Conservation (phyloP, 306 rosid species). For the Arachis hypogaea region DNA sequence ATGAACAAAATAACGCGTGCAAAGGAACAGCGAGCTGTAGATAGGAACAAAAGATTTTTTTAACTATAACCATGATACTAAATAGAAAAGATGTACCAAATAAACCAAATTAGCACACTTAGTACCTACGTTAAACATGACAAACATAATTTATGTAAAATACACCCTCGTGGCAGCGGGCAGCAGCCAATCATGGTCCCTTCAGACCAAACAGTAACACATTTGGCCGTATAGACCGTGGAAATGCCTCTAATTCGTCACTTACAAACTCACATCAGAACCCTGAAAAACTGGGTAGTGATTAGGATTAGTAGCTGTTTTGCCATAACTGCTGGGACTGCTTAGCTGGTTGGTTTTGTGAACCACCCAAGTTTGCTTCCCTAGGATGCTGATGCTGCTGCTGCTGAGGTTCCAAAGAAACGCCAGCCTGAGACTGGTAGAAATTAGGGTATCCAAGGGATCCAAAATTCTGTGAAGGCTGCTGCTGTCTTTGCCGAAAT, state of each 20-base stretch:
- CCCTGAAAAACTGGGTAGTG: conserved; percentile 55
- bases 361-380: conserved; percentile 64
- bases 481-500: conserved; percentile 90
- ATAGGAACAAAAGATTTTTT: conserved; percentile 21
- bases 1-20: neutral
- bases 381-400: conserved; percentile 56
- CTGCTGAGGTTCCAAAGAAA: conserved; percentile 76
- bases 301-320: conserved; percentile 70
- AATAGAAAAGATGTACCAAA: conserved; percentile 1
- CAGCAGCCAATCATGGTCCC: conserved; percentile 66
- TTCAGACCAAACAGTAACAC: conserved; percentile 61
- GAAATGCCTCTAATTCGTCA: conserved; percentile 62
- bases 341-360: conserved; percentile 78
- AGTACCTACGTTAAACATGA: conserved; percentile 66
- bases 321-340: conserved; percentile 93
- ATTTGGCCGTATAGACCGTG: conserved; percentile 47
- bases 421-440: conserved; percentile 80
- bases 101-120: conserved; percentile 74
- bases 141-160: conserved; percentile 52
- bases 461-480: conserved; percentile 79
- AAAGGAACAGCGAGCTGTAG: neutral
- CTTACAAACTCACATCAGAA: conserved; percentile 53
- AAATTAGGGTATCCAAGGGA: conserved; percentile 71
- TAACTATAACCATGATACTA: conserved; percentile 32
- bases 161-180: conserved; percentile 82